These are phyloP conservation scores for Incumbomyces lentus DNA, from an alignment of 2,329 filamentous ascomycete species.

Conservation along the genomic window DNA sequence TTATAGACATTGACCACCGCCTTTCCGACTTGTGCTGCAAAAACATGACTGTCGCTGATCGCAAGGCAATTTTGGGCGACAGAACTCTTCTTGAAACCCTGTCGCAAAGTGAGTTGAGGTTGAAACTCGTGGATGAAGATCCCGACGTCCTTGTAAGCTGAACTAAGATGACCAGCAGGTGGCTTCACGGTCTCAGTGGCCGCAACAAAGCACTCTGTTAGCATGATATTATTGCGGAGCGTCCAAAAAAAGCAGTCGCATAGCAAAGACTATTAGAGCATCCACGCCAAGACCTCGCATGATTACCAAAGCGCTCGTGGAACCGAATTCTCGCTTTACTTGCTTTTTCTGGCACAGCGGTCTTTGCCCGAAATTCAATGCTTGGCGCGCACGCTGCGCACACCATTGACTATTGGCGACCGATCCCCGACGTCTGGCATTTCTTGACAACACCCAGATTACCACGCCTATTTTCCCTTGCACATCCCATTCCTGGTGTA, in stretches of 20 bases:
- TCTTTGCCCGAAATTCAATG: neutral
- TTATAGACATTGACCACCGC: conserved; percentile 89
- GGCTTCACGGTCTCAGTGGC: conserved; percentile 33
- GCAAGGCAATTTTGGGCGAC: conserved; percentile 69
- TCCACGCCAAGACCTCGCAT: too few relatives aligned
- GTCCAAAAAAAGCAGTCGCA: too few relatives aligned
- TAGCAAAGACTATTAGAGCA: too few relatives aligned
- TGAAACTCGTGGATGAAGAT: conserved; percentile 79
- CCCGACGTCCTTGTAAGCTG: conserved; percentile 62
- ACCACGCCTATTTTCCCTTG: conserved; percentile 4
- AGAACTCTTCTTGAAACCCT: conserved; percentile 85
- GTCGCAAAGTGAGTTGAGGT: conserved; percentile 62
- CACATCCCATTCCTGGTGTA: conserved; percentile 8
- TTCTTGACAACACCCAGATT: neutral
- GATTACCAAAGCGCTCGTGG: too few relatives aligned
- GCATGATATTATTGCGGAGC: conserved; percentile 28
- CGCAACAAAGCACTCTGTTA: conserved; percentile 39
- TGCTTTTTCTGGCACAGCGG: too few relatives aligned
- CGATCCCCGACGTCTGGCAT: conserved; percentile 1
- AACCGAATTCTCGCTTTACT: too few relatives aligned
- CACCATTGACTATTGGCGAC: neutral
- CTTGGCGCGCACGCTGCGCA: conserved; percentile 1
- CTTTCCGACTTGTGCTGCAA: conserved; percentile 83
- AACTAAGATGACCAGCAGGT: conserved; percentile 29
- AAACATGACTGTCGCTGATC: conserved; percentile 71